A percentile compares a stretch with the other conserved stretches of the same genome.
phyloP scores from a whole-genome alignment of 495 filamentous ascomycete species.

The Aspergillus campestris region DNA sequence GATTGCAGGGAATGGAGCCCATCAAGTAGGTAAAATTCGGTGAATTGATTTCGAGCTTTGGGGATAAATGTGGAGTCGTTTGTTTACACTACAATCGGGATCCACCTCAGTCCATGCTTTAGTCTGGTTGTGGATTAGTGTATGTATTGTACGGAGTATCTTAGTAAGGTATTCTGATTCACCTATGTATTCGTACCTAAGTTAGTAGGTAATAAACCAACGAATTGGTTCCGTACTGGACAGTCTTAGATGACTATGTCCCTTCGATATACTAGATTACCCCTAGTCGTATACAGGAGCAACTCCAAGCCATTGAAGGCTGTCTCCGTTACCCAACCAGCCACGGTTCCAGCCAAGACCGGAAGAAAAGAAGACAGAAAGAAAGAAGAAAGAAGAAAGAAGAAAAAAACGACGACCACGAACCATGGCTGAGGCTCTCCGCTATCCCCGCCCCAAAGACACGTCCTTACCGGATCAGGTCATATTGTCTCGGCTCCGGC shows the following conservation, averaged over 20 bases:
- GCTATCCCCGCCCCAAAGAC: constrained; percentile 1
- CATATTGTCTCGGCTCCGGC: constrained; percentile 10
- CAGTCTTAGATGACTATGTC: too few species aligned
- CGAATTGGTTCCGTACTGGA: too few species aligned
- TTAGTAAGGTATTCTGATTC: neutral
- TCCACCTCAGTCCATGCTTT: constrained; percentile 6
- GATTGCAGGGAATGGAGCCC: too few species aligned
- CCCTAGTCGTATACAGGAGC: too few species aligned
- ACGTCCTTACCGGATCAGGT: constrained; percentile 6
- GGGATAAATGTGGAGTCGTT: constrained; percentile 19
- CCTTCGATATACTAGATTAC: too few species aligned
- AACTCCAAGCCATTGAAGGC: too few species aligned
- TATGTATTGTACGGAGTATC: neutral
- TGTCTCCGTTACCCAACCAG: too few species aligned
- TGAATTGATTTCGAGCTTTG: constrained; percentile 6
- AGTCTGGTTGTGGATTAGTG: neutral
- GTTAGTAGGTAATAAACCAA: neutral
- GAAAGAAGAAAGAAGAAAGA: neutral
- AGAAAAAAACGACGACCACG: neutral
- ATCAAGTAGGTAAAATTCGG: too few species aligned
- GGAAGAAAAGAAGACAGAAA: neutral
- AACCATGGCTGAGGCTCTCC: constrained; percentile 16
- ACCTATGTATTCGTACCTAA: neutral
- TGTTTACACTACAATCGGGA: constrained; percentile 18
- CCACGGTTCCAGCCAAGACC: too few species aligned